Percentiles rank a stretch among this genome's conserved stretches.
These are phyloP conservation scores for Termitomyces sp. DNA, from an alignment of 768 basidiomycete species.

Conservation along the genomic window DNA sequence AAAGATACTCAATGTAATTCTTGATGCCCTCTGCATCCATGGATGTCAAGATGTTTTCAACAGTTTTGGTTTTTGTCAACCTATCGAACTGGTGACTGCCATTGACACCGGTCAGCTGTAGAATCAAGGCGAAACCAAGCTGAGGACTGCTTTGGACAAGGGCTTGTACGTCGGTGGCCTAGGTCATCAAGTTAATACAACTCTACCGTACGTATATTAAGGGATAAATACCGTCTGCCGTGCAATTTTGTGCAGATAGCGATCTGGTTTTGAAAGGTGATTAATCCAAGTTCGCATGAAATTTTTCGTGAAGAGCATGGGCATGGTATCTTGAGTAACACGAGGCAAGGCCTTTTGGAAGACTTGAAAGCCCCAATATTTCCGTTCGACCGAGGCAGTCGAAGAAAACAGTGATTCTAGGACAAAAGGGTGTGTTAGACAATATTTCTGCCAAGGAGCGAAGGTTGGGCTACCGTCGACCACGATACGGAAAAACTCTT, in stretches of 20 bases:
- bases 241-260: conserved; percentile 88
- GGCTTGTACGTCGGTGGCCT: conserved; percentile 76
- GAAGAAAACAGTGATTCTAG: conserved; percentile 85
- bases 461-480: conserved; percentile 74
- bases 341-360: conserved; percentile 78
- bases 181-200: neutral
- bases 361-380: conserved; percentile 95
- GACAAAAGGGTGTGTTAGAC: conserved; percentile 8
- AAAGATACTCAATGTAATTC: conserved; percentile 71
- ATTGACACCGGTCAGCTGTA: conserved; percentile 80
- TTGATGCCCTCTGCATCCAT: conserved; percentile 76
- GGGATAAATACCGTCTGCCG: conserved; percentile 62
- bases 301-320: conserved; percentile 90
- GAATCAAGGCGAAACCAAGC: conserved; percentile 80
- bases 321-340: conserved; percentile 62
- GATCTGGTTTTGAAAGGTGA: conserved; percentile 84
- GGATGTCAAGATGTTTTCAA: conserved; percentile 77
- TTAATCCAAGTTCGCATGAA: conserved; percentile 98
- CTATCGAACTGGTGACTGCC: conserved; percentile 90
- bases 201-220: neutral
- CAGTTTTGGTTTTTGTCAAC: conserved; percentile 88
- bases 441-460: neutral
- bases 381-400: conserved; percentile 82
- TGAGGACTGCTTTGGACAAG: conserved; percentile 75
- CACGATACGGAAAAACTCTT: conserved; percentile 87